A percentile compares a stretch with the other conserved stretches of the same genome.
Conservation (phyloP, 1,284 basidiomycete genomes). For the Singerocomus inundabilis region DNA sequence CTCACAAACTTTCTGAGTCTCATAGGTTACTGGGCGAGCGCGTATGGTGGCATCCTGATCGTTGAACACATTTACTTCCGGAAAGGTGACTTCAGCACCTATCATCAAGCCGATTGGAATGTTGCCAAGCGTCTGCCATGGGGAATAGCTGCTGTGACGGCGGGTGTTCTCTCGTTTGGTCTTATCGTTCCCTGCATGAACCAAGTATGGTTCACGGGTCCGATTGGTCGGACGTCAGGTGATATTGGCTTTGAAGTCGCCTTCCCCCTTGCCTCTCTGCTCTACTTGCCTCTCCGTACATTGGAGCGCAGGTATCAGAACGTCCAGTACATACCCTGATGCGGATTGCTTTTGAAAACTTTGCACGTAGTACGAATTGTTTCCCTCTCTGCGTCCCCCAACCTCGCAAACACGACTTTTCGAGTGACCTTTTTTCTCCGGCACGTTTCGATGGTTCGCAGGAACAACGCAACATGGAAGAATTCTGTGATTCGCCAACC, state of each 20-base stretch:
- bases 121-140: conserved; percentile 52
- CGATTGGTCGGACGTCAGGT: conserved; percentile 65
- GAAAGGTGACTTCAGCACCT: conserved; percentile 45
- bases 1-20: conserved; percentile 69
- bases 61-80: conserved; percentile 67
- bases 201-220: conserved; percentile 73
- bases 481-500: not conserved
- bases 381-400: conserved; percentile 2
- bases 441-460: conserved; percentile 25
- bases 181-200: conserved; percentile 69
- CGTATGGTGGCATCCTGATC: conserved; percentile 58
- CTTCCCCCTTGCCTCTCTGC: conserved; percentile 49
- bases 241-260: conserved; percentile 80
- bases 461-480: conserved; percentile 15
- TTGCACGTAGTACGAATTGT: conserved; percentile 9
- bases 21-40: conserved; percentile 72
- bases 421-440: not conserved
- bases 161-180: conserved; percentile 49
- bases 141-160: conserved; percentile 60
- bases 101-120: conserved; percentile 58
- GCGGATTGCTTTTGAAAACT: not conserved
- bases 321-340: conserved; percentile 15
- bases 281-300: conserved; percentile 59
- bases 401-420: not conserved
- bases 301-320: conserved; percentile 40